Base-by-base conservation (phyloP, 2,329 filamentous ascomycete genomes). In the Aspergillus neoniger region DNA sequence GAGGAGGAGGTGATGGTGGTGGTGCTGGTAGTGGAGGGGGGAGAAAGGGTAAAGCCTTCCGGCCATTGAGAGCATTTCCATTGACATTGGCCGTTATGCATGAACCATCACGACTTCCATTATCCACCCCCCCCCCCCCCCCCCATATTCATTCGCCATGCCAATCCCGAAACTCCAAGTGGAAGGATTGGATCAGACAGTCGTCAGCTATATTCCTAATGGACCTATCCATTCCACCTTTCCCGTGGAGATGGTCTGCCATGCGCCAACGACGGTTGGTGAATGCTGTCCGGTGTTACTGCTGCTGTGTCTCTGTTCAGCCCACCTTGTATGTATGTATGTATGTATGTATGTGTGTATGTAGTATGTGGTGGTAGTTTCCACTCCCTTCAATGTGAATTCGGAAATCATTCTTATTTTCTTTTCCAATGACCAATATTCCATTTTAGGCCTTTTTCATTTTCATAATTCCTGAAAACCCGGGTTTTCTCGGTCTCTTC, bases 191-290 rank as follows among this genome's bases (percentile, higher is more conserved):
- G 43, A 30, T 55, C 32, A 36, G 59, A 52, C 44, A 30, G 32
- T 62, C 57, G 57, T 58, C 58, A 58, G 63, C 60, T 63, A 38
- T 25, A 48, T 64, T 62, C 39, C 36, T 56, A 62, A 65, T 60
- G n/a, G 64, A 63, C 61, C 63, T 63, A 61, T 65, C 64, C 49
- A 65, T 62, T 48, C 36, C 51, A 57, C 49, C 43, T 61, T 54
- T 49, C 50, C 50, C 56, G 56, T 53, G 28, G 41, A 32, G 38
- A 9, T 36, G 32, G 10, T 36, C 12, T 14, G 32, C 53, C 41
- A 43, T 56, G 43, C 32, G 32, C 32, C 32, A 36, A 36, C 32
- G 32, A 36, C 32, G 32, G 32, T 36, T 36, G 30, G 30, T 36
- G 30, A 12, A 36, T 49, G 44, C 36, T 19, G 17, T 36, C 19